Conservation (phyloP, 305 asterid genomes). For the Fraxinus sp. region DNA sequence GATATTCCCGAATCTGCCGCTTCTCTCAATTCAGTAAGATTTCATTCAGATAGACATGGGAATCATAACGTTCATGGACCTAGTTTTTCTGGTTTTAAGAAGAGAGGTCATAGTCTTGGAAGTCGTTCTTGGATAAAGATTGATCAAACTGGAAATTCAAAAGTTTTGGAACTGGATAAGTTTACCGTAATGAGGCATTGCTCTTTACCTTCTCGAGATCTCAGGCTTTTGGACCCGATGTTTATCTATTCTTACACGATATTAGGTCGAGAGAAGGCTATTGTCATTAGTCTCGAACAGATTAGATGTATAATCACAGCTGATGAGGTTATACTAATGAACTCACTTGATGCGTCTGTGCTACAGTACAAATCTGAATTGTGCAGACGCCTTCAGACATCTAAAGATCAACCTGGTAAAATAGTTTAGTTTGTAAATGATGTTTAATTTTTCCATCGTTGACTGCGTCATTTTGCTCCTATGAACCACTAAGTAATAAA, state of each 20-base stretch:
- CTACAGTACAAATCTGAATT: constrained; percentile 78
- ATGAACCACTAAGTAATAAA: background rate
- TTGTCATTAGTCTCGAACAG: constrained; percentile 92
- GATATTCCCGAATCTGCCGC: constrained; percentile 38
- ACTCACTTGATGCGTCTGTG: constrained; percentile 80
- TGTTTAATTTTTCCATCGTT: background rate
- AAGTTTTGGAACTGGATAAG: constrained; percentile 81
- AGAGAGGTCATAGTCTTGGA: constrained; percentile 81
- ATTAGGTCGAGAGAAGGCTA: constrained; percentile 97
- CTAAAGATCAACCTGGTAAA: constrained; percentile 81
- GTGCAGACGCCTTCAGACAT: constrained; percentile 82
- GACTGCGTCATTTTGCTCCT: constrained; percentile 7
- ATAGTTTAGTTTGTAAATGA: constrained; percentile 12
- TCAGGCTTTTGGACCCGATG: constrained; percentile 94
- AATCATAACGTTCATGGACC: constrained; percentile 38
- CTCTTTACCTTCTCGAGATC: constrained; percentile 95
- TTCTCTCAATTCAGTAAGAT: constrained; percentile 37
- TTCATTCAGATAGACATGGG: constrained; percentile 37
- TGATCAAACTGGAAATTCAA: constrained; percentile 71
- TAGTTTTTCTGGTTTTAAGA: constrained; percentile 69
- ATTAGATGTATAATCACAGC: constrained; percentile 96
- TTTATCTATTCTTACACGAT: constrained; percentile 92
- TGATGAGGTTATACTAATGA: constrained; percentile 91
- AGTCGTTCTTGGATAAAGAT: constrained; percentile 92
- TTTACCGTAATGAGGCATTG: constrained; percentile 85